Evolutionary conservation across 352 stramenopile species (phyloP).

Genomic region (Globisporangium paroecandrum): DNA sequence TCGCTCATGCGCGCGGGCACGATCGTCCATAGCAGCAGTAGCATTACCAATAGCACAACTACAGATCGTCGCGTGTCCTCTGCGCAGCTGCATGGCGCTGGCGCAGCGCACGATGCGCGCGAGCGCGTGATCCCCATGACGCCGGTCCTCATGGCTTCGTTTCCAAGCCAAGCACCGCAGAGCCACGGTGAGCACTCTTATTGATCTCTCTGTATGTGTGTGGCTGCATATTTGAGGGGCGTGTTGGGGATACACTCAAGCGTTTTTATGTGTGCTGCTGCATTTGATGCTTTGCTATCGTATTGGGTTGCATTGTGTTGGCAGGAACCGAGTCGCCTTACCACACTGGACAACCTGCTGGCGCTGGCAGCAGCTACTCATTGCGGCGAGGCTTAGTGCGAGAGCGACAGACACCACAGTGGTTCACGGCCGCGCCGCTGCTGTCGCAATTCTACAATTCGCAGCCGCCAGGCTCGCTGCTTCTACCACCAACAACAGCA

Average conservation of each 20-base stretch:
- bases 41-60: not conserved
- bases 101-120: not conserved
- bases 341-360: not conserved
- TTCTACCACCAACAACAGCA: not conserved
- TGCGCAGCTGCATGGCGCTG: not conserved
- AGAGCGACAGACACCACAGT: slow-evolving; percentile 16
- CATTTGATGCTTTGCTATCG: not conserved
- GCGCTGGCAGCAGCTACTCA: not conserved
- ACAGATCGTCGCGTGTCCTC: not conserved
- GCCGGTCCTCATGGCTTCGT: slow-evolving; percentile 7
- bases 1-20: slow-evolving; percentile 7
- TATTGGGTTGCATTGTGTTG: not conserved
- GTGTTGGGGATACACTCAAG: too few species aligned
- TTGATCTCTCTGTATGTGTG: not conserved
- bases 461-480: not conserved
- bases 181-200: not conserved
- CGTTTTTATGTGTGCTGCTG: not conserved
- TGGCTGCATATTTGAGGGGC: not conserved
- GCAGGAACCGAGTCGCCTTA: not conserved
- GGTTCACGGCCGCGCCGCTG: slow-evolving; percentile 17
- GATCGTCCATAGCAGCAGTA: not conserved
- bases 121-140: slow-evolving; percentile 12
- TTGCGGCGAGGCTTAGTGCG: not conserved
- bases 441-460: slow-evolving; percentile 15
- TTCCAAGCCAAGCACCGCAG: slow-evolving; percentile 3